Percentiles rank a stretch among this genome's conserved stretches.
Evolutionary conservation across 768 basidiomycete genomes (phyloP).

Genomic region (Rossbeevera mucosa): DNA sequence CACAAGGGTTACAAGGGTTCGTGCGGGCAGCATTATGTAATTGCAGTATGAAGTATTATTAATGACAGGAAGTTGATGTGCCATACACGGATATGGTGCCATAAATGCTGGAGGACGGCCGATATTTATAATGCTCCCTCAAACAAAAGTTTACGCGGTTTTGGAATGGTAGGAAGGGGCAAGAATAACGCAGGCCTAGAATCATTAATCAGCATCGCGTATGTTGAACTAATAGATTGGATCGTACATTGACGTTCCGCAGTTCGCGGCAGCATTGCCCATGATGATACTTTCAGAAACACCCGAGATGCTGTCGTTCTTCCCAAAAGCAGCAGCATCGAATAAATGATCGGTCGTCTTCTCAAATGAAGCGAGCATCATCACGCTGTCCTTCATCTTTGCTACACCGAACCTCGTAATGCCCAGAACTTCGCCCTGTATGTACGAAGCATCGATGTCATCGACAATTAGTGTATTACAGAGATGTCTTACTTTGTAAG

Average conservation of each 20-base stretch:
- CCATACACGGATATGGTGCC: neutral
- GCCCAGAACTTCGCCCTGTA: constrained; percentile 90
- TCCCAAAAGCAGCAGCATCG: constrained; percentile 94
- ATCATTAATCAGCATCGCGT: constrained; percentile 3
- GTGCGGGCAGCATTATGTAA: no score
- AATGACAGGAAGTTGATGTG: neutral
- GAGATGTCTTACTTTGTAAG: constrained; percentile 69
- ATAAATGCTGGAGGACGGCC: no score
- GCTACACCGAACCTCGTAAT: constrained; percentile 99
- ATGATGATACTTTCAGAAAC: constrained; percentile 99
- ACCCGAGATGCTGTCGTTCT: constrained; percentile 90
- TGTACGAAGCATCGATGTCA: neutral
- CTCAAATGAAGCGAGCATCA: constrained; percentile 99
- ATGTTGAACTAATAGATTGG: neutral
- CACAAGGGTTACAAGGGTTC: neutral
- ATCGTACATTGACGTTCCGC: constrained; percentile 88
- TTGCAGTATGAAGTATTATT: neutral
- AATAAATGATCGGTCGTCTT: constrained; percentile 99
- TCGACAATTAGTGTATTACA: neutral
- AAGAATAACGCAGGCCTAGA: constrained; percentile 35
- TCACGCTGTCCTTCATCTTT: constrained; percentile 98
- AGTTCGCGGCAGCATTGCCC: constrained; percentile 92
- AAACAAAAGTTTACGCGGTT: constrained; percentile 34
- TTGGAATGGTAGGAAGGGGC: constrained; percentile 30
- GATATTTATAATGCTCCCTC: constrained; percentile 28